Base-by-base conservation (phyloP, 169 alveolate species). In the Hepatocystis sp. region DNA sequence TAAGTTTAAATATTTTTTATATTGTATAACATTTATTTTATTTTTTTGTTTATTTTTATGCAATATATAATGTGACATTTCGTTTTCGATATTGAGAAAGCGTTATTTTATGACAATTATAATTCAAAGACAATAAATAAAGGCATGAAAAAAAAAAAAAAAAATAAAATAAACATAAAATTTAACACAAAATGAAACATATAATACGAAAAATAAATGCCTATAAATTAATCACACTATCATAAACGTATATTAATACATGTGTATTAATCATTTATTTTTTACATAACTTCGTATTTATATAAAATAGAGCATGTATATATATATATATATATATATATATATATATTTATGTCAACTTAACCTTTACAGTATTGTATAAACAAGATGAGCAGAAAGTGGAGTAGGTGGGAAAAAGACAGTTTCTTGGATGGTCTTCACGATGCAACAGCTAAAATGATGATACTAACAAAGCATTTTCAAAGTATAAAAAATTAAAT, bases 401-500 rank as follows among this genome's bases (percentile, higher is more conserved):
- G 86, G 86, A 71, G 44, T 34, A 55, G 86, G 30, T 71, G 86
- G 86, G 86, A 71, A 15, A 71, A 71, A 39, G 86, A 71, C 17
- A 71, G 42, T 71, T 71, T 71, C 56, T 61, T 71, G 63, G 55
- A 68, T 49, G 23, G 86, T 55, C 60, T 71, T 47, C 71, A 71
- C 40, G 68, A 71, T 51, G 86, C 76, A 10, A 71, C 86, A 7
- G 68, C 53, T 42, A 71, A 71, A 55, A 71, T 71, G 86, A 71
- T 71, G 86, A 71, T 71, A 40, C 56, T 71, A 51, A 71, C 86
- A 11, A 71, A 71, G 7, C 86, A 71, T 71, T 71, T 71, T 44
- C 64, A 71, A 42, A 25, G 56, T 21, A 21, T 61, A 47, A 71
- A 71, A 71, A 23, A 40, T 15, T 71, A 58, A 44, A n/a, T n/a